These are phyloP conservation scores for Pycnococcus provasolii DNA, from an alignment of 139 green algal genomes.

Conservation along the genomic window DNA sequence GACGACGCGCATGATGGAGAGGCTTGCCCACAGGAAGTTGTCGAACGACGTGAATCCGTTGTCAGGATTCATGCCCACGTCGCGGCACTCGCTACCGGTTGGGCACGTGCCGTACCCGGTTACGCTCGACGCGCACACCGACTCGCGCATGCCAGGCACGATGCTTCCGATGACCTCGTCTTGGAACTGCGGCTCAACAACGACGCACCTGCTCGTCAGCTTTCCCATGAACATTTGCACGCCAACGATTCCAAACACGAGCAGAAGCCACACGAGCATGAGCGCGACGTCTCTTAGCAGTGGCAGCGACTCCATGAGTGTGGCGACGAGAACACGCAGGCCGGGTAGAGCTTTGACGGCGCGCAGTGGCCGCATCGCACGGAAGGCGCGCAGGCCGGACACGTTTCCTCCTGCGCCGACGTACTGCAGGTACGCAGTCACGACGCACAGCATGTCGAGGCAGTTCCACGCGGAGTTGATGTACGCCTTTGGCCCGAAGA, in stretches of 20 bases:
- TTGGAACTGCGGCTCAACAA: too few species aligned
- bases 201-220: conserved; percentile 10
- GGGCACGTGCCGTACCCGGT: too few species aligned
- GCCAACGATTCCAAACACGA: conserved; percentile 42
- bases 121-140: conserved; percentile 2
- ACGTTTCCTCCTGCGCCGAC: conserved; percentile 3
- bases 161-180: background rate
- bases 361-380: conserved; percentile 18
- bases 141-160: background rate
- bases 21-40: conserved; percentile 22
- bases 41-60: conserved; percentile 24
- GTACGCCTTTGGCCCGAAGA: conserved; percentile 21
- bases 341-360: conserved; percentile 16
- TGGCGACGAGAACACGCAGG: conserved; percentile 34
- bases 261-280: conserved; percentile 26
- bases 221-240: conserved; percentile 39
- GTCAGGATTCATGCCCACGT: background rate
- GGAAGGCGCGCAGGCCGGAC: background rate
- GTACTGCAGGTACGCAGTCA: background rate
- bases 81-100: too few species aligned
- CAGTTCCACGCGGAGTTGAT: conserved; percentile 24
- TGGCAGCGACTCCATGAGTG: conserved; percentile 31
- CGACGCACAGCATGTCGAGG: conserved; percentile 29
- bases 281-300: conserved; percentile 31
- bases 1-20: conserved; percentile 23